These are phyloP conservation scores for Claviceps quebecensis DNA, from an alignment of 2,329 filamentous ascomycete genomes.

Conservation along the genomic window DNA sequence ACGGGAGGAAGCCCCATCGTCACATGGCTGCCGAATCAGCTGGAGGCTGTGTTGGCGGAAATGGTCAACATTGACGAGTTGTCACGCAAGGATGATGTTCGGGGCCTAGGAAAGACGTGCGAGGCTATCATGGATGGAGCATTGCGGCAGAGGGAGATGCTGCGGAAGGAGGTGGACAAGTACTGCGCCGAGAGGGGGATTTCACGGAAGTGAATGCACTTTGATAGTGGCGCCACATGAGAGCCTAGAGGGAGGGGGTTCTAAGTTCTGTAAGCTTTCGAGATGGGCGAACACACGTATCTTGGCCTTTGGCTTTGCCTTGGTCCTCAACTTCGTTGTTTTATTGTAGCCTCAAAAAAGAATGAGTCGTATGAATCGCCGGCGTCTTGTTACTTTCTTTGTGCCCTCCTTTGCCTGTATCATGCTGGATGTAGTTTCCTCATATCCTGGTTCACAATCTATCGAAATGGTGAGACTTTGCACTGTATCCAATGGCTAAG, in stretches of 20 bases:
- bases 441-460: no score
- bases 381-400: no score
- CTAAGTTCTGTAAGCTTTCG: neutral
- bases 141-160: slow-evolving; percentile 45
- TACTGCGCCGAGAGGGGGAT: slow-evolving; percentile 53
- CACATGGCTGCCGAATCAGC: slow-evolving; percentile 73
- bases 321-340: no score
- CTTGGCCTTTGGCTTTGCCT: no score
- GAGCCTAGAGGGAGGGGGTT: no score
- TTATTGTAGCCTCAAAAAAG: no score
- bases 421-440: no score
- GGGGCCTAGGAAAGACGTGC: slow-evolving; percentile 30
- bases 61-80: slow-evolving; percentile 47
- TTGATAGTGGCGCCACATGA: neutral
- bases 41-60: slow-evolving; percentile 57
- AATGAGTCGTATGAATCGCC: no score
- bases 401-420: no score
- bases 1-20: slow-evolving; percentile 73
- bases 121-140: slow-evolving; percentile 55
- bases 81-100: slow-evolving; percentile 23
- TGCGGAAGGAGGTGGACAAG: slow-evolving; percentile 61
- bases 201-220: slow-evolving; percentile 3
- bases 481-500: no score
- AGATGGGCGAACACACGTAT: no score
- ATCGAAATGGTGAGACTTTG: no score